Percentiles rank a stretch among this genome's conserved stretches.
phyloP scores from a whole-genome alignment of 2,329 filamentous ascomycete genomes.

The Dichotomopilus funicola region DNA sequence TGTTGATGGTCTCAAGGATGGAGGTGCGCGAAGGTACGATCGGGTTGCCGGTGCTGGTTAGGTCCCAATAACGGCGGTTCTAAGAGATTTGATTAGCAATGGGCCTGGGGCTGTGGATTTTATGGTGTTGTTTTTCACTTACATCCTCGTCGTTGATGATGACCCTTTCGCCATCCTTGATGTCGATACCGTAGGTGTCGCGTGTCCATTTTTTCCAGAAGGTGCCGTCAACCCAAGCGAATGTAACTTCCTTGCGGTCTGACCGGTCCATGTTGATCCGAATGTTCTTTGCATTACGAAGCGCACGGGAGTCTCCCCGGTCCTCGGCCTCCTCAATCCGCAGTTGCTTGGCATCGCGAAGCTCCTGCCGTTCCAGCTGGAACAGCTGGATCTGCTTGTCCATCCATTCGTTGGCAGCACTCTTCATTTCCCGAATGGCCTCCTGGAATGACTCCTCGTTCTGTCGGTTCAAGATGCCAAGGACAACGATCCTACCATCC shows the following conservation, averaged over 20 bases:
- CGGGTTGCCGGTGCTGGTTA: conserved; percentile 77
- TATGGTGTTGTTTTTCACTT: conserved; percentile 36
- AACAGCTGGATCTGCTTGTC: conserved; percentile 90
- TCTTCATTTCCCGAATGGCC: conserved; percentile 87
- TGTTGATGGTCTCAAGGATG: conserved; percentile 78
- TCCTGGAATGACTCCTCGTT: conserved; percentile 70
- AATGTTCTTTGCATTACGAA: conserved; percentile 83
- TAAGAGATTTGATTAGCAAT: conserved; percentile 30
- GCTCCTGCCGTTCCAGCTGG: conserved; percentile 85
- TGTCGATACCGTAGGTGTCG: conserved; percentile 89
- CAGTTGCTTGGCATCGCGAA: conserved; percentile 89
- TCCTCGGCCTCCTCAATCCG: conserved; percentile 95
- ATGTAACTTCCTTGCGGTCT: conserved; percentile 80
- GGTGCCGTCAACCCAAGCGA: conserved; percentile 93
- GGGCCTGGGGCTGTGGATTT: background rate
- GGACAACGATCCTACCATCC: conserved; percentile 88
- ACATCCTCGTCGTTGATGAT: conserved; percentile 97
- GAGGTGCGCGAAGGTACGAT: conserved; percentile 86
- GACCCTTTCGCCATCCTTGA: conserved; percentile 80
- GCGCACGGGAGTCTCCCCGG: conserved; percentile 78
- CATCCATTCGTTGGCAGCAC: conserved; percentile 94
- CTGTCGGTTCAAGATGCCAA: conserved; percentile 78
- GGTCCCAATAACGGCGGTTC: conserved; percentile 94
- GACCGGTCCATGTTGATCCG: conserved; percentile 85
- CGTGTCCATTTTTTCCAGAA: conserved; percentile 98